Percentiles rank a stretch among this genome's conserved stretches.
Evolutionary conservation across 805 yeast genomes (phyloP).

Genomic region (Suhomyces kilbournensis): DNA sequence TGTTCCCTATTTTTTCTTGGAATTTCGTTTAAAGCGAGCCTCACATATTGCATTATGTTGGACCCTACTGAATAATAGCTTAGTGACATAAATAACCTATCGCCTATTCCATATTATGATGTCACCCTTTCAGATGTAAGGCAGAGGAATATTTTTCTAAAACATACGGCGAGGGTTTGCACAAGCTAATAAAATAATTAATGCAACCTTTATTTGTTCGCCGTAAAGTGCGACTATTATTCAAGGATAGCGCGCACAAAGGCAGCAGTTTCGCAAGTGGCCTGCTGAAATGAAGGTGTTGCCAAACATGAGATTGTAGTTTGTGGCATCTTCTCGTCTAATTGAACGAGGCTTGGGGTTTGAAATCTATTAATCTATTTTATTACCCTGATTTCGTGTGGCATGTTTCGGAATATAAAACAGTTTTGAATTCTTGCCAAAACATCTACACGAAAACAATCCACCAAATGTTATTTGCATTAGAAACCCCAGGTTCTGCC

Average conservation of each 20-base stretch:
- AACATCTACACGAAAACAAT: neutral
- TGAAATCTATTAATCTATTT: neutral
- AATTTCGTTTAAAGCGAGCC: neutral
- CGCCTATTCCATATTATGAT: neutral
- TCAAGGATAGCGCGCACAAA: neutral
- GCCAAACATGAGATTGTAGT: neutral
- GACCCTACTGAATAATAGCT: neutral
- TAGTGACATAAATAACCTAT: neutral
- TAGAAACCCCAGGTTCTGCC: conserved; percentile 37
- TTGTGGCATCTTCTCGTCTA: neutral
- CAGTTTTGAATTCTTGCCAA: neutral
- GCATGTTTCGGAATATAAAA: neutral
- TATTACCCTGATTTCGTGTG: neutral
- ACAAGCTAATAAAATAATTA: neutral
- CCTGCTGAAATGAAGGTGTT: neutral
- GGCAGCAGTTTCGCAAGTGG: neutral
- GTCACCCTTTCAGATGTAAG: neutral
- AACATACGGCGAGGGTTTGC: neutral
- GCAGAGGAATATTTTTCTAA: neutral
- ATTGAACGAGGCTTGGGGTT: neutral
- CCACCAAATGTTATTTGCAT: conserved; percentile 24
- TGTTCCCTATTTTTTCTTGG: neutral
- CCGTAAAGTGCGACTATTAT: neutral
- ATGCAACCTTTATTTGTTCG: neutral
- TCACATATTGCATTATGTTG: neutral